These are phyloP conservation scores for Ophiobolus disseminans DNA, from an alignment of 2,329 filamentous ascomycete genomes.

Conservation along the genomic window DNA sequence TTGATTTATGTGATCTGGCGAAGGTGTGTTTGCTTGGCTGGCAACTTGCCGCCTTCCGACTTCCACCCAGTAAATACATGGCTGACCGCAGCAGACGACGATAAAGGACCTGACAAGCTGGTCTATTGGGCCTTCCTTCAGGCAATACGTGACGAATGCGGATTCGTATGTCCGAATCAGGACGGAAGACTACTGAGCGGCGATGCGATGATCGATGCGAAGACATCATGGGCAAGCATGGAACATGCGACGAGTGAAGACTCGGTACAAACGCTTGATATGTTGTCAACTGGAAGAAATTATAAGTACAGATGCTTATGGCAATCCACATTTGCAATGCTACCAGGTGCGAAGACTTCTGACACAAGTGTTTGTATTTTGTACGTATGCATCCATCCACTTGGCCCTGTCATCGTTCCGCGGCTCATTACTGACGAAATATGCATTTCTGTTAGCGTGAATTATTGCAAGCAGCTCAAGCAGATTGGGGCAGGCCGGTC, in stretches of 20 bases:
- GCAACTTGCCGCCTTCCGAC: not conserved
- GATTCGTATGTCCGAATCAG: slow-evolving; percentile 32
- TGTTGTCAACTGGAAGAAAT: not conserved
- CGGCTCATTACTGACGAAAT: too few relatives aligned
- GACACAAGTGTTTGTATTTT: too few relatives aligned
- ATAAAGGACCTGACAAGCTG: slow-evolving; percentile 25
- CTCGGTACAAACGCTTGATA: not conserved
- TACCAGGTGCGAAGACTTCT: too few relatives aligned
- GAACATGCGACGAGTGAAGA: not conserved
- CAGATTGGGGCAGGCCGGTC: too few relatives aligned
- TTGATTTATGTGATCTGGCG: slow-evolving; percentile 24
- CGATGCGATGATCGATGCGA: not conserved
- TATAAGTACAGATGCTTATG: too few relatives aligned
- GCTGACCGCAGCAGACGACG: slow-evolving; percentile 5
- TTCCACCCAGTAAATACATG: not conserved
- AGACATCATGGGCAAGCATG: not conserved
- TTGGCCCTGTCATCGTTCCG: too few relatives aligned
- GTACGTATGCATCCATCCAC: too few relatives aligned
- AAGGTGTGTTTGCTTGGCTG: slow-evolving; percentile 14
- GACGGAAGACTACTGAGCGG: slow-evolving; percentile 19
- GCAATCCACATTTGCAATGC: too few relatives aligned
- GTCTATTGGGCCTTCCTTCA: slow-evolving; percentile 30
- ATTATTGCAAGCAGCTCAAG: too few relatives aligned
- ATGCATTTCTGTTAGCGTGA: too few relatives aligned
- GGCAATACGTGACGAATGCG: slow-evolving; percentile 32